These are phyloP conservation scores for Linum trigynum DNA, from an alignment of 345 rosid species.

Conservation along the genomic window DNA sequence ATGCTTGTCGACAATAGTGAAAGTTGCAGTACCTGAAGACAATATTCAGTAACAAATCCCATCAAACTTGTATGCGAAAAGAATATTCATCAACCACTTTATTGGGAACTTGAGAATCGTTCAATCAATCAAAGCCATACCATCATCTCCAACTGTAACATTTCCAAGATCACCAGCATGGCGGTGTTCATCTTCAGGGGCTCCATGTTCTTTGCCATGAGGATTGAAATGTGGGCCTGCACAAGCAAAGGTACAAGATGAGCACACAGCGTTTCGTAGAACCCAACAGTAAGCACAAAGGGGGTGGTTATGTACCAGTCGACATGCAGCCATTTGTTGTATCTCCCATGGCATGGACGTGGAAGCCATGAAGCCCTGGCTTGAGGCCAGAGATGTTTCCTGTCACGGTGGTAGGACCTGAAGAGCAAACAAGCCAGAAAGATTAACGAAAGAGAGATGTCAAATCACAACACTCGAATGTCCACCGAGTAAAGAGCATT, in stretches of 20 bases:
- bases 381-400: conserved; percentile 79
- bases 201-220: conserved; percentile 74
- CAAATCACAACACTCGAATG: not conserved
- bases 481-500: not conserved
- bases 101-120: not conserved
- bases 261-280: not conserved
- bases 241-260: conserved; percentile 11
- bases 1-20: conserved; percentile 58
- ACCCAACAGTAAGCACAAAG: not conserved
- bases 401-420: conserved; percentile 68
- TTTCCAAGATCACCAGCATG: conserved; percentile 97
- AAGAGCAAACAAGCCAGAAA: not conserved
- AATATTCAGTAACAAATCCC: not conserved
- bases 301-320: conserved; percentile 44
- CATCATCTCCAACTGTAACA: conserved; percentile 65
- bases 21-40: conserved; percentile 50
- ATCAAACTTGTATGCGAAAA: not conserved
- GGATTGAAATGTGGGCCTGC: conserved; percentile 92
- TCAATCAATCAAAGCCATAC: conserved; percentile 23
- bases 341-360: conserved; percentile 95
- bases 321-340: conserved; percentile 99
- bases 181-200: conserved; percentile 71
- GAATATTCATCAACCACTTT: not conserved
- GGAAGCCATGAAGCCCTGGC: conserved; percentile 95
- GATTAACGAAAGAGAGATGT: not conserved